Percentiles rank a stretch among this genome's conserved stretches.
Conservation (phyloP, 2,329 filamentous ascomycete species). For the Diaporthe amygdali region DNA sequence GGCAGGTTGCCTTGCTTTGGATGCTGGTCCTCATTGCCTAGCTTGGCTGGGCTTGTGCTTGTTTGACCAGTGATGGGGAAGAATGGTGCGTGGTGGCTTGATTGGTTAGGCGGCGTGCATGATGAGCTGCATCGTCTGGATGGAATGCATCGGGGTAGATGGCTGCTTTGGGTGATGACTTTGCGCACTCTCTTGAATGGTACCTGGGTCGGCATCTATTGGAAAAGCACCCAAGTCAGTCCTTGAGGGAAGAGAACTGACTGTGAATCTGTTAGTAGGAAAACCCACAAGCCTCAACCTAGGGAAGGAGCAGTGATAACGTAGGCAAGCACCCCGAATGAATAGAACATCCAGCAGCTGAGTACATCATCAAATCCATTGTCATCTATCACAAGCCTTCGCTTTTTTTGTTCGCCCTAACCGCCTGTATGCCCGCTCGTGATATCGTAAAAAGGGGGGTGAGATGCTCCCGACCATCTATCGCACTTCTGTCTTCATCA, state of each 20-base stretch:
- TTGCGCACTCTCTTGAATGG: neutral
- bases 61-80: neutral
- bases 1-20: neutral
- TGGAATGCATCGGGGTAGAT: neutral
- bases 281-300: neutral
- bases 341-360: neutral
- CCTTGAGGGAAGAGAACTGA: neutral
- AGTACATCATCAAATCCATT: neutral
- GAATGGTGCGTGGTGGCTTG: neutral
- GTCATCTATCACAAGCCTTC: slow-evolving; percentile 1
- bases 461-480: neutral
- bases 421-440: neutral
- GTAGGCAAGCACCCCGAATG: neutral
- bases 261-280: neutral
- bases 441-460: neutral
- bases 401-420: neutral
- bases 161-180: neutral
- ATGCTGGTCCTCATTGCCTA: neutral
- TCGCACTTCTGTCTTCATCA: neutral
- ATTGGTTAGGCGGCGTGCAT: neutral
- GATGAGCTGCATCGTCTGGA: neutral
- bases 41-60: neutral
- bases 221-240: no score
- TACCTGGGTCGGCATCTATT: neutral
- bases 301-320: neutral